Percentiles rank a stretch among this genome's conserved stretches.
Evolutionary conservation across 352 stramenopile species (phyloP).

Genomic region (Aphanomyces cochlioides): DNA sequence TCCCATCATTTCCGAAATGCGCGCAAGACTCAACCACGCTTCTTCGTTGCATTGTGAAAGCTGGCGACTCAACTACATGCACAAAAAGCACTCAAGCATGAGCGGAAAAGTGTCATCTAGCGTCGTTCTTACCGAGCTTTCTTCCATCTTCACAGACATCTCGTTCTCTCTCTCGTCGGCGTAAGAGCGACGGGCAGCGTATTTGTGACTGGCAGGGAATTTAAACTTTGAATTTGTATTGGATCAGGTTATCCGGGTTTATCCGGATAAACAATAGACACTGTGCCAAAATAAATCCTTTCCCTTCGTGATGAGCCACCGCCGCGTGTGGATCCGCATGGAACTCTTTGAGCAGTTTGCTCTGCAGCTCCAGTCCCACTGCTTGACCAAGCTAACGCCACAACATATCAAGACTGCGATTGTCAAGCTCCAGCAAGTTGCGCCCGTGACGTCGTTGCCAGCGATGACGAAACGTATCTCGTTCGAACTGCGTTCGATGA

Average conservation of each 20-base stretch:
- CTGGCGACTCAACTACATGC: constrained; percentile 43
- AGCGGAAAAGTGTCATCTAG: not conserved
- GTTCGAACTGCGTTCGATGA: not conserved
- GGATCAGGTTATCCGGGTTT: constrained; percentile 7
- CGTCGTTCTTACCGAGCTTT: constrained; percentile 39
- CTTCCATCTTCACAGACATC: constrained; percentile 81
- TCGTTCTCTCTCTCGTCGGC: not conserved
- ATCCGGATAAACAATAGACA: constrained; percentile 1
- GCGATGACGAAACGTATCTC: not conserved
- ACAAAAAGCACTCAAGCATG: constrained; percentile 9
- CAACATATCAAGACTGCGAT: constrained; percentile 58
- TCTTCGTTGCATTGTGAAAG: constrained; percentile 78
- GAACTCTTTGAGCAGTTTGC: constrained; percentile 84
- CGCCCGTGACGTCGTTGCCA: not conserved
- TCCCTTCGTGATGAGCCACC: not conserved
- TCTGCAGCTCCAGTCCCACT: constrained; percentile 67
- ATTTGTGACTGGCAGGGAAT: constrained; percentile 20
- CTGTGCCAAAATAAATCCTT: not conserved
- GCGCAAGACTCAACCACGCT: constrained; percentile 73
- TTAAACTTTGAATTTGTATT: constrained; percentile 30
- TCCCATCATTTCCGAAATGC: constrained; percentile 88
- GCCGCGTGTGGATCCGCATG: constrained; percentile 71
- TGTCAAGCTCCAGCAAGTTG: constrained; percentile 50
- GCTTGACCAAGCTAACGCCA: constrained; percentile 56
- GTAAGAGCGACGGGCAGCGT: constrained; percentile 2